These are phyloP conservation scores for Lepidium didymum DNA, from an alignment of 345 rosid species.

Conservation along the genomic window DNA sequence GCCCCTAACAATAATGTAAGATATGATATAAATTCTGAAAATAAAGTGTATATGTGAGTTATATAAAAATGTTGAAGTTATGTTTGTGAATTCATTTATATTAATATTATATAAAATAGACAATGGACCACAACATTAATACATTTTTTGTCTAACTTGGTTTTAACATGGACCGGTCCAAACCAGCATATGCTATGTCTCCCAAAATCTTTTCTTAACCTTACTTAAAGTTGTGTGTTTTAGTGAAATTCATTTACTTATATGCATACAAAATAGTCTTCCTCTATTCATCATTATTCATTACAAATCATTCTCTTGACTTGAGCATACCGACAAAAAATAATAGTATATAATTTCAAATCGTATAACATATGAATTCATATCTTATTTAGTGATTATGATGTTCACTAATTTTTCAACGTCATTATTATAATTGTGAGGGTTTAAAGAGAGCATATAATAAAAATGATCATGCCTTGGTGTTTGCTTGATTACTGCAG, in stretches of 20 bases:
- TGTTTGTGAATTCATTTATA: too few species aligned
- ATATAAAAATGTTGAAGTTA: too few species aligned
- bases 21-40: too few species aligned
- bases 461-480: too few species aligned
- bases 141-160: neutral
- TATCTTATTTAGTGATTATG: neutral
- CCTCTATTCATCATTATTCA: constrained; percentile 6
- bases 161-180: constrained; percentile 15
- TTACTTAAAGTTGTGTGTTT: neutral
- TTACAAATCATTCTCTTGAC: constrained; percentile 8
- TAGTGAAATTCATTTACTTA: neutral
- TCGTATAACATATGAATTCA: neutral
- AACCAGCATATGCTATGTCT: constrained; percentile 16
- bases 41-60: too few species aligned
- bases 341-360: neutral
- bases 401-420: too few species aligned
- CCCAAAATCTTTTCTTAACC: constrained; percentile 2
- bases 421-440: too few species aligned
- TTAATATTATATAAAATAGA: neutral
- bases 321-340: constrained; percentile 6
- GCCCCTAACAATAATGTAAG: too few species aligned
- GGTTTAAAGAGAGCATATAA: too few species aligned
- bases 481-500: neutral
- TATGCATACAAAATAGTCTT: neutral
- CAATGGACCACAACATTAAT: constrained; percentile 4